A percentile compares a stretch with the other conserved stretches of the same genome.
These are phyloP conservation scores for Talaromyces sp. DNA, from an alignment of 2,329 filamentous ascomycete genomes.

Conservation along the genomic window DNA sequence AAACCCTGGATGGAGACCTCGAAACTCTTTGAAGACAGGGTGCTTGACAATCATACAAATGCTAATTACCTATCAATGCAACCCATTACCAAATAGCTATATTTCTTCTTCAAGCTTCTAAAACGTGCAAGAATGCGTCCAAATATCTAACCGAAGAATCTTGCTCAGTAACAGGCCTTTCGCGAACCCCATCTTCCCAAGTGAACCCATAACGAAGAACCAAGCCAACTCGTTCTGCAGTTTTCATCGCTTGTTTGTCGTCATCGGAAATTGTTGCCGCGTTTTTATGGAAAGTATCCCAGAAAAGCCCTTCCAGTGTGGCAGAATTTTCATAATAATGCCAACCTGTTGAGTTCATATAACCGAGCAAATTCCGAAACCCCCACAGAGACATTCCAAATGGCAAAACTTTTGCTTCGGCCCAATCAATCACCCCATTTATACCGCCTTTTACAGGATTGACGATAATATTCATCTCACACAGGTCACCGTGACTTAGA, in stretches of 20 bases:
- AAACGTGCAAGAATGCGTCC: constrained; percentile 7
- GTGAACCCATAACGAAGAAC: constrained; percentile 9
- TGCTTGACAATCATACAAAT: no score
- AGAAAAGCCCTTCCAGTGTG: constrained; percentile 12
- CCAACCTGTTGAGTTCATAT: constrained; percentile 11
- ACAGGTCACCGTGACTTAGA: constrained; percentile 12
- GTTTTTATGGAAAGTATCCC: constrained; percentile 9
- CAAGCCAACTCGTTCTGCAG: constrained; percentile 6
- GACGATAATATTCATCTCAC: constrained; percentile 13
- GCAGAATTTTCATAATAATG: constrained; percentile 7
- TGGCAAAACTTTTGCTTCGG: constrained; percentile 13
- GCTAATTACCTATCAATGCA: no score
- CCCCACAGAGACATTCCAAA: constrained; percentile 18
- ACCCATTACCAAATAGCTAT: background rate
- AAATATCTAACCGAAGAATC: constrained; percentile 10
- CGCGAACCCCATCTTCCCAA: constrained; percentile 4
- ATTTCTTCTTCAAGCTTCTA: constrained; percentile 1
- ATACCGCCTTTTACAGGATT: constrained; percentile 10
- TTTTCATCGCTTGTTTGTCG: constrained; percentile 7
- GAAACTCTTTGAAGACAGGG: no score
- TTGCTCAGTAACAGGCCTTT: constrained; percentile 7
- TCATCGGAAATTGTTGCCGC: constrained; percentile 1
- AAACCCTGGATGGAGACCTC: no score
- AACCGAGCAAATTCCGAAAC: constrained; percentile 12
- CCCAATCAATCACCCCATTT: constrained; percentile 15